A percentile compares a stretch with the other conserved stretches of the same genome.
Evolutionary conservation across 805 yeast genomes (phyloP).

Genomic region (Torulaspora indica): DNA sequence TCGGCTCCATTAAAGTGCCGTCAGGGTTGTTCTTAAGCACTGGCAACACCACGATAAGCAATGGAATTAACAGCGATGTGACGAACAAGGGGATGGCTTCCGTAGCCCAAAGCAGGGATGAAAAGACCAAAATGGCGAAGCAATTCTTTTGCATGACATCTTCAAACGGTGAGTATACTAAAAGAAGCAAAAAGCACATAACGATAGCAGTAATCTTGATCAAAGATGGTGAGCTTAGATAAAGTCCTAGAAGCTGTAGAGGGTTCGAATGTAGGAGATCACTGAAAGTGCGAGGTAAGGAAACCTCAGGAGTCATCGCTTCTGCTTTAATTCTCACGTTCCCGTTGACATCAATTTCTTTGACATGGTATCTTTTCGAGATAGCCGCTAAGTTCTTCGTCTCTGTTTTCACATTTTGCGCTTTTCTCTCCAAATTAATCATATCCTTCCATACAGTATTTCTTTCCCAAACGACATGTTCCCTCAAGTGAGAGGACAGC

Average conservation of each 20-base stretch:
- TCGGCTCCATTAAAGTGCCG: slow-evolving; percentile 48
- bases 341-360: slow-evolving; percentile 14
- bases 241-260: slow-evolving; percentile 12
- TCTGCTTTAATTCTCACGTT: slow-evolving; percentile 26
- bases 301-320: slow-evolving; percentile 13
- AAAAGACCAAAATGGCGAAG: slow-evolving; percentile 73
- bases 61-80: slow-evolving; percentile 79
- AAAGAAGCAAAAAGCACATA: slow-evolving; percentile 43
- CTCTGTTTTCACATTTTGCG: slow-evolving; percentile 63
- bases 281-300: slow-evolving; percentile 17
- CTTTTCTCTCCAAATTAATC: slow-evolving; percentile 82
- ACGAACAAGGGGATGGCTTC: slow-evolving; percentile 80
- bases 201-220: slow-evolving; percentile 47
- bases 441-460: slow-evolving; percentile 97
- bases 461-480: slow-evolving; percentile 95
- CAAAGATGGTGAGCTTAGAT: slow-evolving; percentile 32
- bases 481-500: slow-evolving; percentile 61
- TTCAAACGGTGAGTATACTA: slow-evolving; percentile 49
- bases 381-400: slow-evolving; percentile 20
- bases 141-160: slow-evolving; percentile 68
- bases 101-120: slow-evolving; percentile 92
- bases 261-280: slow-evolving; percentile 20
- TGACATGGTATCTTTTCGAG: slow-evolving; percentile 10
- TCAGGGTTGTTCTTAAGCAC: slow-evolving; percentile 56
- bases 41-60: slow-evolving; percentile 66